phyloP scores from a whole-genome alignment of 129 eudicot genomes.

The Helianthus tuberosus region DNA sequence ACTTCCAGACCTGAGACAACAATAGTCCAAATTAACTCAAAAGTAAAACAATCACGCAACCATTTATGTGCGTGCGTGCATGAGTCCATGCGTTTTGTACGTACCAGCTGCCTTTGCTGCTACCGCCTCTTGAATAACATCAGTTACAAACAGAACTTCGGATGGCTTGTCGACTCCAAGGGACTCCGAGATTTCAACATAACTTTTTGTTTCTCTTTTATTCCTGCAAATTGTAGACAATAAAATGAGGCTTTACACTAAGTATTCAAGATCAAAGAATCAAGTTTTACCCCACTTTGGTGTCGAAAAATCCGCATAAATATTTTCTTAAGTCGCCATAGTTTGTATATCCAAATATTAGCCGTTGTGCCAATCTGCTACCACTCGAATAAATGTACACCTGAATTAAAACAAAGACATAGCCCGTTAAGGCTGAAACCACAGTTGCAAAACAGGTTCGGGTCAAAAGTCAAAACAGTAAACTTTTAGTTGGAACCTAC shows the following conservation, averaged over 20 bases:
- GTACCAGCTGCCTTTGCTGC: constrained; percentile 96
- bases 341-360: constrained; percentile 80
- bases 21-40: neutral
- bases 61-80: neutral
- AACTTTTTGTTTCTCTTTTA: constrained; percentile 81
- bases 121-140: constrained; percentile 83
- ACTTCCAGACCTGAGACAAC: constrained; percentile 72
- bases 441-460: neutral
- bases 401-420: constrained; percentile 38
- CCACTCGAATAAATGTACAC: constrained; percentile 95
- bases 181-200: constrained; percentile 67
- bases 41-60: neutral
- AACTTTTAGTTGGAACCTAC: constrained; percentile 38
- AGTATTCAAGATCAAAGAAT: neutral
- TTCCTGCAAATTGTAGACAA: constrained; percentile 43
- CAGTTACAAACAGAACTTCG: constrained; percentile 73
- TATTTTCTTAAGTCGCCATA: constrained; percentile 85
- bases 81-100: neutral
- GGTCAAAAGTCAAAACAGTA: constrained; percentile 3
- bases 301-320: constrained; percentile 80
- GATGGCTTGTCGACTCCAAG: constrained; percentile 84
- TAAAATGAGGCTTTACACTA: neutral
- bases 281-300: constrained; percentile 67
- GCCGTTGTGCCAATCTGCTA: constrained; percentile 91
- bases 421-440: neutral